Evolutionary conservation across 2,329 filamentous ascomycete species (phyloP).

Genomic region (Monosporascus sp.): DNA sequence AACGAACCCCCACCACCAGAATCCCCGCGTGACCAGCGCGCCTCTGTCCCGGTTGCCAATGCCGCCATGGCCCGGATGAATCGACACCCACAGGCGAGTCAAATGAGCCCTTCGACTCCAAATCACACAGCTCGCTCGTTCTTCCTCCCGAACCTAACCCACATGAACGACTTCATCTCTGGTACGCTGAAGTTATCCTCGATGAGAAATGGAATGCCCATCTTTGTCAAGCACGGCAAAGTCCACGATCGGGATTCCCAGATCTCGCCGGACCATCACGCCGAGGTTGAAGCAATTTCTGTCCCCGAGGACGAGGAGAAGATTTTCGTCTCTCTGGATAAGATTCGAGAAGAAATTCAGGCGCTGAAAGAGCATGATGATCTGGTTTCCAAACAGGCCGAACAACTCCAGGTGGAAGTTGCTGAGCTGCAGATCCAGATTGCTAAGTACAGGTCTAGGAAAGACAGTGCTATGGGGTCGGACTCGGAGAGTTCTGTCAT

Average conservation of each 20-base stretch:
- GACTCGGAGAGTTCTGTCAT: conserved; percentile 38
- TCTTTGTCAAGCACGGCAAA: conserved; percentile 50
- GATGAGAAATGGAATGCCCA: conserved; percentile 47
- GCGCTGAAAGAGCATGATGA: conserved; percentile 53
- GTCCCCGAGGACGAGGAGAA: conserved; percentile 50
- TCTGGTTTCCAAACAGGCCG: conserved; percentile 49
- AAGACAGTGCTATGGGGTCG: conserved; percentile 38
- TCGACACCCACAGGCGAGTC: conserved; percentile 11
- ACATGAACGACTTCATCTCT: conserved; percentile 53
- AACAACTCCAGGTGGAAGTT: conserved; percentile 47
- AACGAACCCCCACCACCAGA: conserved; percentile 9
- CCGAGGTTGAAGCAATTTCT: conserved; percentile 44
- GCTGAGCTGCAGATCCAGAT: conserved; percentile 45
- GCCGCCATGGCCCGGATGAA: conserved; percentile 11
- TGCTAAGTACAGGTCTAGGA: conserved; percentile 36
- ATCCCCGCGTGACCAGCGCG: conserved; percentile 8
- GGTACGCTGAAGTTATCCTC: conserved; percentile 48
- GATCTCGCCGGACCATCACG: conserved; percentile 35
- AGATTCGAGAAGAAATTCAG: conserved; percentile 53
- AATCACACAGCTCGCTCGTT: conserved; percentile 46
- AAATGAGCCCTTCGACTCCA: conserved; percentile 22
- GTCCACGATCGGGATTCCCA: conserved; percentile 38
- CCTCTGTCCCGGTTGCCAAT: conserved; percentile 4
- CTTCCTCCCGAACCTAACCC: conserved; percentile 48
- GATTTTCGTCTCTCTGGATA: conserved; percentile 57